Percentiles rank a stretch among this genome's conserved stretches.
Conservation (phyloP, 768 basidiomycete genomes). For the Serendipita sp. region DNA sequence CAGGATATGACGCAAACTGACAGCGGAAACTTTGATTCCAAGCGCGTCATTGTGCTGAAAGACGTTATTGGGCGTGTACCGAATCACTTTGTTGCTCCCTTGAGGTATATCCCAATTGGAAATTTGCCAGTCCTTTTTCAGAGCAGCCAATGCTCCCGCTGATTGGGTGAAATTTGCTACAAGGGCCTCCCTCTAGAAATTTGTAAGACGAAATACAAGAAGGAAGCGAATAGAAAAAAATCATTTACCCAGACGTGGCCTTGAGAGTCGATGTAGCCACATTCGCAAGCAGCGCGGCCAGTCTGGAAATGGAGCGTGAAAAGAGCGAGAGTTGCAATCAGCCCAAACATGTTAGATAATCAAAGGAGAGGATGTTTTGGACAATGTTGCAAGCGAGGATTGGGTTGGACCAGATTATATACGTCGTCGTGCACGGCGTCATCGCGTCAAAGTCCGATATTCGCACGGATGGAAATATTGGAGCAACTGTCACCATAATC, state of each 20-base stretch:
- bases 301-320: background rate
- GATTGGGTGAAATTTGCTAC: conserved; percentile 10
- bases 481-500: background rate
- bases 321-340: background rate
- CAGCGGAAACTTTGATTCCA: conserved; percentile 10
- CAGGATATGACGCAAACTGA: background rate
- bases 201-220: background rate
- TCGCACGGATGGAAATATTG: background rate
- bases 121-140: conserved; percentile 2
- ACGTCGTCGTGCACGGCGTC: no score
- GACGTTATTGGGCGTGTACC: conserved; percentile 4
- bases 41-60: conserved; percentile 10
- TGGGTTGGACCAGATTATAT: no score
- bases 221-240: background rate
- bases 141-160: conserved; percentile 7
- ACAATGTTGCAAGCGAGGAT: no score
- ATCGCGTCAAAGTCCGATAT: background rate
- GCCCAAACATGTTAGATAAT: background rate
- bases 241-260: conserved; percentile 10
- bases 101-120: background rate
- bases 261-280: conserved; percentile 11
- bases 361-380: no score
- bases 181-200: conserved; percentile 9
- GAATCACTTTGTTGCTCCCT: background rate
- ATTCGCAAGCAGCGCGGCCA: conserved; percentile 7